Conservation (phyloP, 2,329 filamentous ascomycete species). For the Exophiala sp. region DNA sequence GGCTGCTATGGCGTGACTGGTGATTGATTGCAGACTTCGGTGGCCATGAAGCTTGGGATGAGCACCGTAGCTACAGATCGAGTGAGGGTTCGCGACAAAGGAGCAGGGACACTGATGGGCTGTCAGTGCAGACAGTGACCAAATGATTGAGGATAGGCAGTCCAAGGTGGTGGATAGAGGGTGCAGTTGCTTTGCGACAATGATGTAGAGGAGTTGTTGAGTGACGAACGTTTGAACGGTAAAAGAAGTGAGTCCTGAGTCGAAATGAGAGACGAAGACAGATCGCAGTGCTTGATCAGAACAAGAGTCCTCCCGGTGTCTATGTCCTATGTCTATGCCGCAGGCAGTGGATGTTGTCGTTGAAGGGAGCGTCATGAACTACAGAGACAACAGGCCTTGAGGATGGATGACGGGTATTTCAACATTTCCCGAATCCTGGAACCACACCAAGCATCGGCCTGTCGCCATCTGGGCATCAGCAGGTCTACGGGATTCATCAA, state of each 20-base stretch:
- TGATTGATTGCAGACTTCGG: constrained; percentile 5
- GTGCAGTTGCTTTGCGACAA: not conserved
- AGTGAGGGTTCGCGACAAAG: not conserved
- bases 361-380: not conserved
- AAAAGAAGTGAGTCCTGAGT: not conserved
- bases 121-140: not conserved
- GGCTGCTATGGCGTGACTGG: constrained; percentile 2
- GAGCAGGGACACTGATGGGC: not conserved
- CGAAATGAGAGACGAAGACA: not conserved
- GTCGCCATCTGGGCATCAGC: too few species aligned
- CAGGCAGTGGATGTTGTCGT: not conserved
- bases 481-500: too few species aligned
- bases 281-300: not conserved
- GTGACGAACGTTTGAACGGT: not conserved
- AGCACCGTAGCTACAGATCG: too few species aligned
- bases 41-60: too few species aligned
- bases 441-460: too few species aligned
- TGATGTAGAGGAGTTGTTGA: too few species aligned
- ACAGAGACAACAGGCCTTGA: not conserved
- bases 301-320: not conserved
- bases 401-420: not conserved
- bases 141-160: not conserved
- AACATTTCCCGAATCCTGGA: not conserved
- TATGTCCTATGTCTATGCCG: not conserved
- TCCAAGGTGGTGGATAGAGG: not conserved